A percentile compares a stretch with the other conserved stretches of the same genome.
Conservation (phyloP, 768 basidiomycete genomes). For the Antrodiella citrinella region DNA sequence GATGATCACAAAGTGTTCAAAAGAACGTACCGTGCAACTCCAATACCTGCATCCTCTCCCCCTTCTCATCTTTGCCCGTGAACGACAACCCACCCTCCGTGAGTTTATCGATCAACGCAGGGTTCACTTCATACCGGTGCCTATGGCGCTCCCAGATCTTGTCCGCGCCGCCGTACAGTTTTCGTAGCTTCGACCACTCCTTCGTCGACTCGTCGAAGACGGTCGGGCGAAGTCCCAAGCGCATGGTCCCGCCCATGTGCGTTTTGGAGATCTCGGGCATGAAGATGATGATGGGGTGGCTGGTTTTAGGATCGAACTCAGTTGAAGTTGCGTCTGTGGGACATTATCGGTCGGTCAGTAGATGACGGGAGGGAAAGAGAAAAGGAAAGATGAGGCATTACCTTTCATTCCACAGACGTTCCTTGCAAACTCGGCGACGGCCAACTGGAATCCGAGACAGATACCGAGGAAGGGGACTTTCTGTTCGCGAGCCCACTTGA, state of each 20-base stretch:
- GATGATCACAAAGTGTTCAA: neutral
- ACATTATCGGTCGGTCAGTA: neutral
- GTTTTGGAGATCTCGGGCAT: conserved; percentile 99
- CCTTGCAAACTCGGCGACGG: conserved; percentile 91
- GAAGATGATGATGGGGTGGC: conserved; percentile 81
- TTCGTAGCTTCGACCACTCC: conserved; percentile 61
- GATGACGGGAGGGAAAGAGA: neutral
- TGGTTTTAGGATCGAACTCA: conserved; percentile 61
- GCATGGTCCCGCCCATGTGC: conserved; percentile 99
- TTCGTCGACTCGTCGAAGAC: conserved; percentile 71
- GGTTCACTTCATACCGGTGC: conserved; percentile 95
- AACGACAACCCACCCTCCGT: conserved; percentile 67
- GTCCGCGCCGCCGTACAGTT: conserved; percentile 73
- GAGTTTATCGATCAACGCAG: conserved; percentile 68
- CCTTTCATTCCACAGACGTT: conserved; percentile 68
- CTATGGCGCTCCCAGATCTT: conserved; percentile 96
- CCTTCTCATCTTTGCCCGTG: conserved; percentile 88
- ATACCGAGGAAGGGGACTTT: conserved; percentile 94
- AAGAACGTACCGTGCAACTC: conserved; percentile 66
- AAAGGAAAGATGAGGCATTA: conserved; percentile 22
- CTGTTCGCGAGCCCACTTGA: conserved; percentile 94
- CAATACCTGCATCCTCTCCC: conserved; percentile 95
- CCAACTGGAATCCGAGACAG: conserved; percentile 95
- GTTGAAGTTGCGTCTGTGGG: conserved; percentile 71
- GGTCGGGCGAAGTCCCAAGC: conserved; percentile 94